Evolutionary conservation across 768 basidiomycete genomes (phyloP), one percentile per base, ranked within the genome.

Genomic region (Exidia glandulosa): DNA sequence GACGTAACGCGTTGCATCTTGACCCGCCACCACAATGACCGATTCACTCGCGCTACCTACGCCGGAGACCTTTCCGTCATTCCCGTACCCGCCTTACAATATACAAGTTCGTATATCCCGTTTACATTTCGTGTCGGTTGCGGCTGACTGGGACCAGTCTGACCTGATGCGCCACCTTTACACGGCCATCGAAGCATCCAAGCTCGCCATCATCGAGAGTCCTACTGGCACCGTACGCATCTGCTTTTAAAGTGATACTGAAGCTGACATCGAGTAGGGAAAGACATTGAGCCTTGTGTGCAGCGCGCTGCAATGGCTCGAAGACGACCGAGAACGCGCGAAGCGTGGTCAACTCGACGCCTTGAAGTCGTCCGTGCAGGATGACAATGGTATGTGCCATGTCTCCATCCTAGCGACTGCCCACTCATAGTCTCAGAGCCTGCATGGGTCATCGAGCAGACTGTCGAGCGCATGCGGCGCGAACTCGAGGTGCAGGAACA

Each of bases 101-200:
- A 94, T 95, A 60, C 50, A 54, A 27, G 50, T 54, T 6, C 9
- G 50, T 19, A 7, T 27, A 54, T 29, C 9, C 19, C 10, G 25
- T 10, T 29, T 13, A 25, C 25, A 25, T 9, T 25, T 0, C 27
- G 25, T 1, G 50, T 6, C 25, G 10, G 30, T 19, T 4, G 19
- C 25, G 25, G 29, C 14, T 29, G 16, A 45, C 10, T 45, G 6
- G 16, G 7, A 36, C 41, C 95, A 98, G 69, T 74, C 79, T 0
- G 81, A 89, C 34, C 82, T 97, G 30, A 96, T 97, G 94, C 83
- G 77, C 19, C 90, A 93, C 63, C 74, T 98, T 1, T 97, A 94
- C 70, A 66, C 78, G 5, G 78, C 87, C 0, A 87, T 96, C 50
- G 91, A 94, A 69, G 64, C 74, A n/a, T 56, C 58, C 0, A 83